Percentiles rank a stretch among this genome's conserved stretches.
Conservation (phyloP, 73 alveolate species). For the Tetrahymena elliotti region DNA sequence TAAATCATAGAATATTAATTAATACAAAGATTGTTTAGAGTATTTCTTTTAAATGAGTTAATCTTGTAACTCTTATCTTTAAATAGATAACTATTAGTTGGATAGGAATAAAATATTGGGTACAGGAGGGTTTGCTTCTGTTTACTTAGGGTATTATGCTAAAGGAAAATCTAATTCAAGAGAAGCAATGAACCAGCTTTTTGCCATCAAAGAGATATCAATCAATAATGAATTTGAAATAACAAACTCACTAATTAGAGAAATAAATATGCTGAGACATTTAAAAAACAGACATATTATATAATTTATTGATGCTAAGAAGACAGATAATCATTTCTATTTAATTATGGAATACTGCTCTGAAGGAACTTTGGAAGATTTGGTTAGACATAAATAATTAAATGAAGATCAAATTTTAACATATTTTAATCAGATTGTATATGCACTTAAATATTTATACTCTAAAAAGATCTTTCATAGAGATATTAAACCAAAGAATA, state of each 20-base stretch:
- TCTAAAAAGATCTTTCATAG: constrained; percentile 33
- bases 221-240: not conserved
- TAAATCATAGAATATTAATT: not conserved
- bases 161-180: not conserved
- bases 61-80: not conserved
- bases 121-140: not conserved
- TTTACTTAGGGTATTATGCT: not conserved
- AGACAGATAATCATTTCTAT: constrained; percentile 25
- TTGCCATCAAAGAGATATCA: not conserved
- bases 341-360: constrained; percentile 38
- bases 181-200: not conserved
- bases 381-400: constrained; percentile 8
- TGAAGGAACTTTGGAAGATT: constrained; percentile 32
- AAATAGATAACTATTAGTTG: not conserved
- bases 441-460: constrained; percentile 22
- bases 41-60: not conserved
- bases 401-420: constrained; percentile 28
- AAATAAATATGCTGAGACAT: not conserved
- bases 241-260: not conserved
- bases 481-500: constrained; percentile 37
- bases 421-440: constrained; percentile 21
- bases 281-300: constrained; percentile 4
- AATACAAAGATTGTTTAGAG: not conserved
- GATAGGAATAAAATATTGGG: not conserved
- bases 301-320: constrained; percentile 27